Evolutionary conservation across 257 asterid species (phyloP), one percentile per base, ranked within the genome.

Genomic region (Salvia rosmarinus): DNA sequence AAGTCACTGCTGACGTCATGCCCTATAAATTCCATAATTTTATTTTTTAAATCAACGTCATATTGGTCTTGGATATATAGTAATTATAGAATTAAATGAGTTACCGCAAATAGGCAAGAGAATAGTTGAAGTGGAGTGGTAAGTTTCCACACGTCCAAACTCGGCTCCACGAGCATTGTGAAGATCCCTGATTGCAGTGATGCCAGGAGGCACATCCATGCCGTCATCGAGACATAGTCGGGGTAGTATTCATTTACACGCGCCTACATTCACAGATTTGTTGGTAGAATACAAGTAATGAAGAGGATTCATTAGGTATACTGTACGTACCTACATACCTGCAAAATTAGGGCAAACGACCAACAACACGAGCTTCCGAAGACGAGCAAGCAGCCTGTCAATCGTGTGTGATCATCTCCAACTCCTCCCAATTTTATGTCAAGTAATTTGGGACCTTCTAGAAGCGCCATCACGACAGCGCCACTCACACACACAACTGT

Each of bases 371-470:
- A 8, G 63, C 77, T 74, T 14, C 42, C 94, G 10, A 88, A 63
- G 61, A 89, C 82, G 32, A 90, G 78, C 0, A 83, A 66, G 72
- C 90, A 88, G 51, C 98, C 98, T 6, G 86, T 50, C 37, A 85
- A 46, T 96, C 95, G 85, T 44, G 74, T 71, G 50, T 74, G 76
- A 67, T 61, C 30, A 43, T 17, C 60, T 25, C 30, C 30, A 25
- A 25, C 30, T 25, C 30, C 30, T 70, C 71, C 21, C 3, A 68
- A 30, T 51, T 75, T 86, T 71, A 65, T 67, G 68, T 84, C 83
- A 1, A 87, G 85, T 46, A 91, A 57, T 70, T 84, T 91, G 9
- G 92, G 92, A 12, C 97, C 97, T 87, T 87, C 84, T 13, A 84
- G 20, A 40, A 87, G 57, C 59, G 88, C 84, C 90, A 87, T 85